Conservation (phyloP, 495 filamentous ascomycete species). For the Neurospora sp. region DNA sequence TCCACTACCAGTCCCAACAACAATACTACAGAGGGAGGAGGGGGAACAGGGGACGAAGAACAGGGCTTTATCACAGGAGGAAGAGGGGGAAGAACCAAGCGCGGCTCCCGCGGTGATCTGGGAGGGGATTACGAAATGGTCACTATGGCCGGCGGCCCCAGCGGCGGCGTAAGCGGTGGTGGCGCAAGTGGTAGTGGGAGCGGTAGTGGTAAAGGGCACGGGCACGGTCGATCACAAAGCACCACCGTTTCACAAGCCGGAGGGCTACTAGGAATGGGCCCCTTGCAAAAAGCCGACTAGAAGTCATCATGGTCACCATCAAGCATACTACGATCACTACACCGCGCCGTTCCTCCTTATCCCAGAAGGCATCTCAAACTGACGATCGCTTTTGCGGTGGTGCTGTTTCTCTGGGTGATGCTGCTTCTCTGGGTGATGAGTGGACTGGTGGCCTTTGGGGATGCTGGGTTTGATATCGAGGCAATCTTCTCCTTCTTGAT, state of each 20-base stretch:
- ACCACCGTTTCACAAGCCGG: not conserved
- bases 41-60: not conserved
- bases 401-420: not conserved
- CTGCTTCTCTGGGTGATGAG: not conserved
- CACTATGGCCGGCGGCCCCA: not conserved
- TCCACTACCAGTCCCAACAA: no score
- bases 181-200: not conserved
- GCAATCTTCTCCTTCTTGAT: not conserved
- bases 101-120: not conserved
- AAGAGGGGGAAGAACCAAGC: not conserved
- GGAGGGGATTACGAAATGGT: not conserved
- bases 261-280: not conserved
- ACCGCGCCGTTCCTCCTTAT: not conserved
- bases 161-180: not conserved
- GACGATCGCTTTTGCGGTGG: not conserved
- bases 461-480: not conserved
- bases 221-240: not conserved
- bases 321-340: not conserved
- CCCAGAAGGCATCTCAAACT: not conserved
- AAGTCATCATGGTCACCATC: not conserved
- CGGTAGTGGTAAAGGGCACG: not conserved
- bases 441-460: not conserved
- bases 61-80: not conserved
- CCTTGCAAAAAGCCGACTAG: not conserved
- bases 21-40: not conserved